phyloP scores from a whole-genome alignment of 225 moss, liverwort and hornwort genomes.

The Anthoceros angustus region DNA sequence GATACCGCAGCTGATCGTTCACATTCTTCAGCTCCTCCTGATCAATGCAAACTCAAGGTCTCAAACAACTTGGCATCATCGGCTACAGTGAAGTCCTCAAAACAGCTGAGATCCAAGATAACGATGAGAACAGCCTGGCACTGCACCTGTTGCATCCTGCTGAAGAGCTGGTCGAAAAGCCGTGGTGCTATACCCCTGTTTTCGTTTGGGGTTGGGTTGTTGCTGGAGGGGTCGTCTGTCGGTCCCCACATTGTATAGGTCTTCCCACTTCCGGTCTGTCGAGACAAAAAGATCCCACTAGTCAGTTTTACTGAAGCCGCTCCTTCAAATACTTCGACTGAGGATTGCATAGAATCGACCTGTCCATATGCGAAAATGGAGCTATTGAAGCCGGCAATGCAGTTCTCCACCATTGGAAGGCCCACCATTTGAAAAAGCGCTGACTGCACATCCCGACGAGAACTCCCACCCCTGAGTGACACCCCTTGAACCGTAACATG shows the following conservation, averaged over 20 bases:
- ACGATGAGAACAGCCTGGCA: neutral
- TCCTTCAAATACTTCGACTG: neutral
- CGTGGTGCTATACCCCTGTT: constrained; percentile 65
- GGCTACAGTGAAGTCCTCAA: too few relatives aligned
- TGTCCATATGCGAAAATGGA: constrained; percentile 96
- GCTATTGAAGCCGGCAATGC: constrained; percentile 92
- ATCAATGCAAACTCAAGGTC: neutral
- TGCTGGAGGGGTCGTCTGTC: constrained; percentile 28
- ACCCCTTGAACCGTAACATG: neutral
- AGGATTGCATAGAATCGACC: constrained; percentile 19
- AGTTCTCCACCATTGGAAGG: constrained; percentile 92
- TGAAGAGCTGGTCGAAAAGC: constrained; percentile 69
- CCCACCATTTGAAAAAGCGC: constrained; percentile 81
- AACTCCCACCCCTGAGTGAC: neutral
- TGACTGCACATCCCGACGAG: constrained; percentile 17
- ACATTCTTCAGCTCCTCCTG: constrained; percentile 63
- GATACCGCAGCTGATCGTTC: constrained; percentile 53
- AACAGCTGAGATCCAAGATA: neutral
- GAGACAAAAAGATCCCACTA: constrained; percentile 5
- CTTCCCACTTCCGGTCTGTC: constrained; percentile 94
- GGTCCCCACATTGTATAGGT: constrained; percentile 96
- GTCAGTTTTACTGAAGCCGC: neutral
- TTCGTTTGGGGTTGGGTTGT: constrained; percentile 30
- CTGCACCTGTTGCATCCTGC: constrained; percentile 59
- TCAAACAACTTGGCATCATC: neutral